Conservation (phyloP, 257 asterid genomes). For the Gentiana straminea region DNA sequence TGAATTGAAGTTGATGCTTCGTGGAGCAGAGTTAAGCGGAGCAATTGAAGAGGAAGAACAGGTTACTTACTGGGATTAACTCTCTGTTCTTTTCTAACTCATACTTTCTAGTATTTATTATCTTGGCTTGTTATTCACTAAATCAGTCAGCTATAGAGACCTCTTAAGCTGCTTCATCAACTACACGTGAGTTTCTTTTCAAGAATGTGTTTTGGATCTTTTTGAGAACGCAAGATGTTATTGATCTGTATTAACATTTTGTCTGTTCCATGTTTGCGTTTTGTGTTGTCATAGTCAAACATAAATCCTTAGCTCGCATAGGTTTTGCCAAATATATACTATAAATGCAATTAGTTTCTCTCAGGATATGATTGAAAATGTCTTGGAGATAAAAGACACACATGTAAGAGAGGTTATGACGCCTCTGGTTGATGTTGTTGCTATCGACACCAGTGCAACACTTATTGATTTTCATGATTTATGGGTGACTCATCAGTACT, state of each 20-base stretch:
- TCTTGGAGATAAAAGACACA: constrained; percentile 93
- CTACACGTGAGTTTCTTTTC: too few relatives aligned
- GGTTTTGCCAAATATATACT: too few relatives aligned
- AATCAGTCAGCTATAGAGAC: neutral
- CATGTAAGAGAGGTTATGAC: constrained; percentile 99
- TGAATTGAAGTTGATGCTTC: constrained; percentile 91
- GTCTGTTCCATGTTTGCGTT: constrained; percentile 1
- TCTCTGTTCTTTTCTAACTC: neutral
- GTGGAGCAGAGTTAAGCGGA: constrained; percentile 98
- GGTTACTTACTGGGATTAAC: constrained; percentile 24
- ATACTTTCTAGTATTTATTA: neutral
- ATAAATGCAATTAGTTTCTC: constrained; percentile 15
- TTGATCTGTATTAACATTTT: neutral
- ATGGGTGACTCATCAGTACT: constrained; percentile 96
- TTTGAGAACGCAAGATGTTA: too few relatives aligned
- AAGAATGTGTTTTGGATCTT: too few relatives aligned
- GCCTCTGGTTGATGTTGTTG: constrained; percentile 95
- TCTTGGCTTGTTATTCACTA: constrained; percentile 1
- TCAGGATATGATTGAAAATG: constrained; percentile 99
- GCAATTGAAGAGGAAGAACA: constrained; percentile 99
- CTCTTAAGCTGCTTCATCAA: too few relatives aligned
- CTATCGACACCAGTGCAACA: constrained; percentile 84
- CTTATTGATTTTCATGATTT: constrained; percentile 85
- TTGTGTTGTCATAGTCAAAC: too few relatives aligned
- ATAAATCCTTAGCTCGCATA: too few relatives aligned